Evolutionary conservation across 371 early-diverging fungal genomes (phyloP).

Genomic region (Mortierella sp.): DNA sequence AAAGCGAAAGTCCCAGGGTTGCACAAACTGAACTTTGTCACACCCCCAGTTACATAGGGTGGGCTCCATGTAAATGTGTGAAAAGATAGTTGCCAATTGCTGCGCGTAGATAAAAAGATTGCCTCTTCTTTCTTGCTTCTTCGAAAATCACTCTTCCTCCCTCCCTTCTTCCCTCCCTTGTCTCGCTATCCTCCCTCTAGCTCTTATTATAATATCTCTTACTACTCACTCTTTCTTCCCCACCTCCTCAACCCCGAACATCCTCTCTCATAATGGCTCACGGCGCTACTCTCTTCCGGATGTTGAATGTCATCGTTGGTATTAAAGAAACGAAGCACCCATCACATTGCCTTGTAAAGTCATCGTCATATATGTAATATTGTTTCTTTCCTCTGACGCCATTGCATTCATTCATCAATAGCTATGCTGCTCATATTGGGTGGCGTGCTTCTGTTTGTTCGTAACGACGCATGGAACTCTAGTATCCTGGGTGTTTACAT

Average conservation of each 20-base stretch:
- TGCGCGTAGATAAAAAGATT: no score
- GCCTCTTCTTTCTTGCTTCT: no score
- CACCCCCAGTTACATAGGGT: no score
- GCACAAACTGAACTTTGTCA: no score
- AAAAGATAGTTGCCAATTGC: no score
- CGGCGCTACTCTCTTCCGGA: constrained; percentile 38
- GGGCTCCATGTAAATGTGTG: no score
- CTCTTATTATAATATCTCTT: background rate
- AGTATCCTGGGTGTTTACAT: constrained; percentile 40
- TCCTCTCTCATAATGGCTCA: constrained; percentile 28
- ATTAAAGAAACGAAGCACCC: background rate
- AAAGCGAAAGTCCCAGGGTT: no score
- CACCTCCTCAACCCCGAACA: background rate
- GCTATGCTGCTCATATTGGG: constrained; percentile 33
- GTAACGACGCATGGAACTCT: constrained; percentile 38
- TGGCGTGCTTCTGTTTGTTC: constrained; percentile 36
- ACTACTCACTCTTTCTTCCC: background rate
- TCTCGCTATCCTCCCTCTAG: background rate
- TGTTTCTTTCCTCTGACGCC: background rate
- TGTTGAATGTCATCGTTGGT: constrained; percentile 35
- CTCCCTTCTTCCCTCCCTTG: background rate
- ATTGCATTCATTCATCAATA: background rate
- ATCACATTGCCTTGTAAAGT: background rate
- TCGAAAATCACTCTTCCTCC: background rate
- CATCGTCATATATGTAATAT: background rate